Evolutionary conservation across 129 eudicot genomes (phyloP), one percentile per base, ranked within the genome.

Genomic region (Flaveria ramosissima): DNA sequence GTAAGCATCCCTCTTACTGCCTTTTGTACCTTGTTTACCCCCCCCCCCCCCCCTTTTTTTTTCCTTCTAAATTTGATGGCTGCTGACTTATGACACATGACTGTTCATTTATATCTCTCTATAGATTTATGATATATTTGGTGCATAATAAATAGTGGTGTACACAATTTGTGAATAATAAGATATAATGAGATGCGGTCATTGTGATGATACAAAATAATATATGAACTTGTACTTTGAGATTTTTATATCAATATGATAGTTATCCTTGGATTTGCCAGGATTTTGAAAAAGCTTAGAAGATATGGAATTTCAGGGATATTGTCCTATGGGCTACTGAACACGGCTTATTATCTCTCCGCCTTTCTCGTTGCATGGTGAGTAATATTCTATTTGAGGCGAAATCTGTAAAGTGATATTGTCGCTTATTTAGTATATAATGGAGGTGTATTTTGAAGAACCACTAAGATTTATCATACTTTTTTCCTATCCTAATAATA

Each of bases 301-400:
- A 91, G 92, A 84, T 94, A 89, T 62, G 98, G 98, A 20, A 10
- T 86, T 52, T 77, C 98, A 15, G 98, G 98, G 78, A 71, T 94
- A 64, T 74, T 94, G 73, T 91, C 98, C 7, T 94, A 94, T 68
- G 97, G 98, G 59, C 79, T 94, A 73, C 85, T 94, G 47, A 94
- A 94, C 82, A 94, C 98, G 36, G 92, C 78, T 67, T 94, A 94
- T 83, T 91, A 94, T 78, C 90, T 89, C 75, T 76, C 86, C 26
- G 84, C 98, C 65, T 94, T 91, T 72, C 90, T 94, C 12, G 73
- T 89, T 10, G 93, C 91, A 46, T 94, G 97, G 98, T 91, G 73
- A 87, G 91, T 11, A 61, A 24, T 42, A 43, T 62, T 16, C 19
- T 76, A 50, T 17, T 12, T 10, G 41, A 76, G 65, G 27, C 16